A percentile compares a stretch with the other conserved stretches of the same genome.
These are phyloP conservation scores for Kuraishia hungarica DNA, from an alignment of 805 yeast genomes.

Conservation along the genomic window DNA sequence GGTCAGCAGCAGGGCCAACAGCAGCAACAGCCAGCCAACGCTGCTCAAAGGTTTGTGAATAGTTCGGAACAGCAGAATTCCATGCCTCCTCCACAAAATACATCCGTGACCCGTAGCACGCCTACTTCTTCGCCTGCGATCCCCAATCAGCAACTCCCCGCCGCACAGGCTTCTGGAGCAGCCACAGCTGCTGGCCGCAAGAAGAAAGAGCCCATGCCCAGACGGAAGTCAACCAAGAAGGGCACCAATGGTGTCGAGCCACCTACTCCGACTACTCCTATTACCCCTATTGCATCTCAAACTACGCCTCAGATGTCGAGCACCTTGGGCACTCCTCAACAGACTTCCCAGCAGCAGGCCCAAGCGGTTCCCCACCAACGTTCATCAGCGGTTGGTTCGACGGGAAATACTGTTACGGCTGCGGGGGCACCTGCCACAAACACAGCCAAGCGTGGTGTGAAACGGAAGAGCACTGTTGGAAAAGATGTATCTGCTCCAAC, in stretches of 20 bases:
- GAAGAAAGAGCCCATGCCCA: slow-evolving; percentile 15
- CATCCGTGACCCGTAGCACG: slow-evolving; percentile 11
- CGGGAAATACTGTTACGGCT: slow-evolving; percentile 2
- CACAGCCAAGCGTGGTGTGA: slow-evolving; percentile 7
- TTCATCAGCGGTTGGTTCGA: not conserved
- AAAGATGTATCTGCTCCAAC: slow-evolving; percentile 3
- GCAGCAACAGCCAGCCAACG: slow-evolving; percentile 5
- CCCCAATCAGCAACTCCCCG: slow-evolving; percentile 5
- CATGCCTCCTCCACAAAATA: slow-evolving; percentile 18
- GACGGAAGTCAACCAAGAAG: slow-evolving; percentile 12
- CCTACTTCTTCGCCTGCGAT: slow-evolving; percentile 12
- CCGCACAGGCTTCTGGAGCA: slow-evolving; percentile 7
- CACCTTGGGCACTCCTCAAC: not conserved
- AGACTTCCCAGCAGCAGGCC: not conserved
- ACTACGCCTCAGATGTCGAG: slow-evolving; percentile 2
- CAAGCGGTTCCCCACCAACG: slow-evolving; percentile 3
- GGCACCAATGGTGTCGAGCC: slow-evolving; percentile 24
- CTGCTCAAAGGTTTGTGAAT: not conserved
- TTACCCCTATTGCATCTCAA: slow-evolving; percentile 17
- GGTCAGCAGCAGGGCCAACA: slow-evolving; percentile 6
- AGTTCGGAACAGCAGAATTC: slow-evolving; percentile 2
- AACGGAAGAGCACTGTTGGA: slow-evolving; percentile 5
- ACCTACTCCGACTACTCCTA: slow-evolving; percentile 33
- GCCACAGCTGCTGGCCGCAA: slow-evolving; percentile 8
- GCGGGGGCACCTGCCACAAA: slow-evolving; percentile 5